Base-by-base conservation (phyloP, 176 grass and related monocot genomes). In the Lolium perenne region DNA sequence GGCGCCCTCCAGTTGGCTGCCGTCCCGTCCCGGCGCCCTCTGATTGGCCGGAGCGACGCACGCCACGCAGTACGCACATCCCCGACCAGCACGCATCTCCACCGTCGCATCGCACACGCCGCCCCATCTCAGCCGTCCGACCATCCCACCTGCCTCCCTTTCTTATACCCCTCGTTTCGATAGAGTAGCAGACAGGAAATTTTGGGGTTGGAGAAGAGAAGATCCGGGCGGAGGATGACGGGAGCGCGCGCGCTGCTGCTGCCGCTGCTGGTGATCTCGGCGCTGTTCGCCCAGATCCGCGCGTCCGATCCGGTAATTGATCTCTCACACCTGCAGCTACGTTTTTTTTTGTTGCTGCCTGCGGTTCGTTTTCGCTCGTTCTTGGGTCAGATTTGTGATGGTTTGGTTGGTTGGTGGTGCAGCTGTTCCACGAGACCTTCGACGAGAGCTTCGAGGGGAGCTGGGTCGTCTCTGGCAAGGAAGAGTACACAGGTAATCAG, bases 341-440 rank as follows among this genome's bases (percentile, higher is more conserved):
- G 17, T 0, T 1, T 4, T 9, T 29, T 35, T 35, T 35, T 35
- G 32, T 3, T 35, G 63, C 57, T 23, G 51, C 61, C 74, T 54
- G 12, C 47, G 8, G 47, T 10, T 51, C 14, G 22, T 70, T 53
- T 8, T 0, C 5, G 35, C 17, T 80, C 38, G 4, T 68, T 83
- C 46, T 60, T 51, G 67, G 25, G 10, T 3, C 7, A 80, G 85
- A 84, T 84, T 81, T 84, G 20, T 87, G 47, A 53, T 15, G 21
- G 55, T 74, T 50, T 15, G 54, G 64, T 82, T 77, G 60, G 22
- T 77, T 66, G 64, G 22, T 35, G 75, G 4, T 80, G 83, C 87
- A 99, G 97, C 10, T 99, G 80, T 91, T 96, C 67, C 92, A 97
- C 71, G 97, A 99, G 73, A 82, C 94, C 7, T 99, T 99, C 73